Percentiles rank a stretch among this genome's conserved stretches.
phyloP scores from a whole-genome alignment of 1,139 yeast genomes.

The Dujonia santamariae region DNA sequence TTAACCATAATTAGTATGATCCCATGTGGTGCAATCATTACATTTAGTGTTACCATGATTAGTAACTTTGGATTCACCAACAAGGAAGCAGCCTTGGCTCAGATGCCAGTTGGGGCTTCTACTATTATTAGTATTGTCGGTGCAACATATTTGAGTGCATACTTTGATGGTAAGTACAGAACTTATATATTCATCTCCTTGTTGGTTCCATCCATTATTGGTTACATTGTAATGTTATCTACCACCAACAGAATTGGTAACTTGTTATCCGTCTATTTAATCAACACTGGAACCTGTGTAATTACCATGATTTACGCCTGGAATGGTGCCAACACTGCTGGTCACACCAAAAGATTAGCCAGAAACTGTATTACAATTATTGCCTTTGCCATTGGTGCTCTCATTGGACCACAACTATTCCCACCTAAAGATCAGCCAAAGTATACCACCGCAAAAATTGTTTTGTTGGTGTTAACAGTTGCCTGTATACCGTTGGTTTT shows the following conservation, averaged over 20 bases:
- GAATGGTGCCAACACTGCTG: conserved; percentile 36
- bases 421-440: conserved; percentile 23
- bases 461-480: conserved; percentile 28
- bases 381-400: conserved; percentile 32
- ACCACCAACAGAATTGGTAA: conserved; percentile 25
- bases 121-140: conserved; percentile 31
- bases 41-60: conserved; percentile 39
- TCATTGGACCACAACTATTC: conserved; percentile 41
- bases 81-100: conserved; percentile 35
- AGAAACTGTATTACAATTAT: conserved; percentile 32
- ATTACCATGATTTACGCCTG: conserved; percentile 33
- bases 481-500: conserved; percentile 30
- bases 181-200: conserved; percentile 27
- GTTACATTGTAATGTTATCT: conserved; percentile 32
- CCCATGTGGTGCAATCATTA: conserved; percentile 39
- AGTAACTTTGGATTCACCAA: conserved; percentile 32
- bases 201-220: conserved; percentile 34
- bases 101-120: conserved; percentile 38
- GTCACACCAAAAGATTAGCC: conserved; percentile 30
- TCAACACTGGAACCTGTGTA: conserved; percentile 34
- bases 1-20: conserved; percentile 35
- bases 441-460: conserved; percentile 36
- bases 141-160: conserved; percentile 27
- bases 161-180: conserved; percentile 13
- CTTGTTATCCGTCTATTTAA: conserved; percentile 33